Percentiles rank a stretch among this genome's conserved stretches.
phyloP scores from a whole-genome alignment of 2,329 filamentous ascomycete genomes.

The Botryotinia convoluta region DNA sequence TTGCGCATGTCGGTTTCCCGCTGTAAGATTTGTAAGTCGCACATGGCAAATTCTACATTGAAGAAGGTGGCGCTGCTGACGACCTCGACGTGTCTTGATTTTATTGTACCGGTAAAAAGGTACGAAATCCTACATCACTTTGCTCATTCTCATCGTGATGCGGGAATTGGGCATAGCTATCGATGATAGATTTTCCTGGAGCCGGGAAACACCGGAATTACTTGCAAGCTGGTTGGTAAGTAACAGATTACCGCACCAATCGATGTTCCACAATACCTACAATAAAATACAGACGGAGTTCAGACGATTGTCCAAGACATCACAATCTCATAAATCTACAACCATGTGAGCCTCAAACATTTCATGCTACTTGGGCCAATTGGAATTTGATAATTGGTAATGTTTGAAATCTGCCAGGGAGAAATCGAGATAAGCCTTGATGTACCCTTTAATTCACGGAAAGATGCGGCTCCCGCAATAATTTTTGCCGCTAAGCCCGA shows the following conservation, averaged over 20 bases:
- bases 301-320: background rate
- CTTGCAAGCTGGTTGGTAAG: background rate
- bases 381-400: background rate
- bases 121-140: too few species aligned
- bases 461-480: background rate
- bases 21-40: background rate
- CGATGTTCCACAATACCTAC: background rate
- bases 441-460: background rate
- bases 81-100: background rate
- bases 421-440: too few species aligned
- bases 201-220: background rate
- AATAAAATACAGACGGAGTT: too few species aligned
- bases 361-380: background rate
- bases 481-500: too few species aligned
- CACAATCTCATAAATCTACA: background rate
- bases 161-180: too few species aligned
- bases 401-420: background rate
- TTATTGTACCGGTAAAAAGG: background rate
- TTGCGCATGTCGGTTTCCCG: too few species aligned
- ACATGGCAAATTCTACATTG: background rate
- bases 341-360: background rate
- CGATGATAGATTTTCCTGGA: background rate
- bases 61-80: background rate
- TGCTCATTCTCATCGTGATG: rapidly evolving
- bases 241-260: background rate